These are phyloP conservation scores for Penicillium sp. DNA, from an alignment of 2,329 filamentous ascomycete species.

Conservation along the genomic window DNA sequence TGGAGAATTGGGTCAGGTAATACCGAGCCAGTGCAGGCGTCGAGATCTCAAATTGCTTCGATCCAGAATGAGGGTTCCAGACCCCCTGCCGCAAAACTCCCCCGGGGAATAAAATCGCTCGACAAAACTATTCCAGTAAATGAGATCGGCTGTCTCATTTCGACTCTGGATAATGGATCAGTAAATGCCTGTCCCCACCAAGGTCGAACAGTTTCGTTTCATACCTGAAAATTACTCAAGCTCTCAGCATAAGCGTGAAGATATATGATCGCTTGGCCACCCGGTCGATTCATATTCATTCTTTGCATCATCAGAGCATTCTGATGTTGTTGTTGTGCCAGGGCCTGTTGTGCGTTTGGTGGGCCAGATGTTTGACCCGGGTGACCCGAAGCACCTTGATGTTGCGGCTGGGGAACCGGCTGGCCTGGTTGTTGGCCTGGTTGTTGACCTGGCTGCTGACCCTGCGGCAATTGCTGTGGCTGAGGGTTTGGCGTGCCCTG, in stretches of 20 bases:
- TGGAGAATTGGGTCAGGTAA: slow-evolving; percentile 83
- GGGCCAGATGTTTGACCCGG: slow-evolving; percentile 36
- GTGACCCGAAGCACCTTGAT: slow-evolving; percentile 26
- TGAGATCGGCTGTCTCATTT: slow-evolving; percentile 62
- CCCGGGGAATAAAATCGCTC: slow-evolving; percentile 71
- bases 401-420: slow-evolving; percentile 30
- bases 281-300: slow-evolving; percentile 32
- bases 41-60: slow-evolving; percentile 82
- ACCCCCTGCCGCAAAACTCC: slow-evolving; percentile 74
- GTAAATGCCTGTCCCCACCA: too few relatives aligned
- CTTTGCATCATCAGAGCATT: slow-evolving; percentile 37
- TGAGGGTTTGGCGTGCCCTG: slow-evolving; percentile 36
- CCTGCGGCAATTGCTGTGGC: slow-evolving; percentile 36
- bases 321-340: slow-evolving; percentile 39
- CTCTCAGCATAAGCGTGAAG: slow-evolving; percentile 55
- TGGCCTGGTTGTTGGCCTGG: slow-evolving; percentile 27
- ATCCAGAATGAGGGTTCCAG: slow-evolving; percentile 49
- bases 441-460: slow-evolving; percentile 31
- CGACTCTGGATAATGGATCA: slow-evolving; percentile 36
- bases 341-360: slow-evolving; percentile 36
- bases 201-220: too few relatives aligned
- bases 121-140: slow-evolving; percentile 76
- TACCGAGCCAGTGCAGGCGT: slow-evolving; percentile 78
- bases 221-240: slow-evolving; percentile 47
- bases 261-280: slow-evolving; percentile 47